These are phyloP conservation scores for Mycena citricolor DNA, from an alignment of 1,284 basidiomycete genomes.

Conservation along the genomic window DNA sequence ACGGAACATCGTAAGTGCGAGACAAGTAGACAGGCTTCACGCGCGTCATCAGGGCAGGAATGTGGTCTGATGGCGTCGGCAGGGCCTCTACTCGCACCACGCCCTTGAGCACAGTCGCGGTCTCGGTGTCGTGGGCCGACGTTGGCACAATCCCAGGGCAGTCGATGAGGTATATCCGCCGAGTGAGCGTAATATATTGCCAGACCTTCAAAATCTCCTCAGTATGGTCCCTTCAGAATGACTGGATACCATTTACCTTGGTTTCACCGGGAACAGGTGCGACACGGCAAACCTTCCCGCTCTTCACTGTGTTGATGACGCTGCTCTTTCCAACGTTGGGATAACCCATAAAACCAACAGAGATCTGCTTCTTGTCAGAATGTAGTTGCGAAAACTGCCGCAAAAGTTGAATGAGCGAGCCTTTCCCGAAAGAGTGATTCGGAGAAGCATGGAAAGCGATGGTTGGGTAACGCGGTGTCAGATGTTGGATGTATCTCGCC, in stretches of 20 bases:
- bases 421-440: conserved; percentile 99
- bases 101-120: conserved; percentile 93
- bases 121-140: conserved; percentile 88
- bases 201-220: conserved; percentile 64
- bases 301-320: conserved; percentile 99
- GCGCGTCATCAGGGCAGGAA: conserved; percentile 84
- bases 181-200: conserved; percentile 98
- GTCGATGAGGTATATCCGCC: conserved; percentile 98
- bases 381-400: conserved; percentile 97
- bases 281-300: conserved; percentile 96
- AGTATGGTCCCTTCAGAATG: conserved; percentile 7
- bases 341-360: conserved; percentile 97
- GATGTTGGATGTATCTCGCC: conserved; percentile 96
- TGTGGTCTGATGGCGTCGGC: conserved; percentile 91
- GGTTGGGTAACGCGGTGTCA: conserved; percentile 92
- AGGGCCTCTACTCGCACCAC: conserved; percentile 97
- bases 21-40: conserved; percentile 93
- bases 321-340: conserved; percentile 98
- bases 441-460: conserved; percentile 99
- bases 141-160: conserved; percentile 98
- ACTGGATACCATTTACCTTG: conserved; percentile 59
- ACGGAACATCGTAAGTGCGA: conserved; percentile 82
- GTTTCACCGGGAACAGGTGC: conserved; percentile 99
- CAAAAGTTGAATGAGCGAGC: conserved; percentile 94
- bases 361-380: conserved; percentile 99